phyloP scores from a whole-genome alignment of 2,329 filamentous ascomycete genomes.

The Byssoonygena ceratinophila region DNA sequence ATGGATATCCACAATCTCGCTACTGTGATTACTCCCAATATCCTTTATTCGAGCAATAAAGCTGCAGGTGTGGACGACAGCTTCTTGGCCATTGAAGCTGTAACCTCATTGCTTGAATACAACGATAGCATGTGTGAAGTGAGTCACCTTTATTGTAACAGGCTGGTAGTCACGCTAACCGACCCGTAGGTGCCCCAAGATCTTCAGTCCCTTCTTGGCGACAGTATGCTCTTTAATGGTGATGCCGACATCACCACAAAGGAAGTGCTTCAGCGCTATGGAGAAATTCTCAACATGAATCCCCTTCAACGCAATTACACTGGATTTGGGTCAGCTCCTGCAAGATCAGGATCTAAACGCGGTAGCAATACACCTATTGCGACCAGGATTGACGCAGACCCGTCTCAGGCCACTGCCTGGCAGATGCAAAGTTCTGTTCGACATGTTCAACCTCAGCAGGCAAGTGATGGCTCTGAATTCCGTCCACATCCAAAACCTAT shows the following conservation, averaged over 20 bases:
- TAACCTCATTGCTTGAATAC: conserved; percentile 79
- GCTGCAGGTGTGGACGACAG: conserved; percentile 68
- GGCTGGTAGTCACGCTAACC: conserved; percentile 6
- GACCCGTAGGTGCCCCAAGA: conserved; percentile 73
- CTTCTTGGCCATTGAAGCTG: conserved; percentile 85
- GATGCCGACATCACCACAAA: conserved; percentile 87
- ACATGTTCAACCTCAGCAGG: conserved; percentile 45
- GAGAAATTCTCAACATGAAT: conserved; percentile 61
- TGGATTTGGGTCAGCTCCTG: conserved; percentile 47
- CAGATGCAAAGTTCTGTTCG: conserved; percentile 76
- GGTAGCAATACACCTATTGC: conserved; percentile 41
- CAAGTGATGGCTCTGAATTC: conserved; percentile 9
- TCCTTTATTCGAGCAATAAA: conserved; percentile 52
- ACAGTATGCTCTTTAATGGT: conserved; percentile 69
- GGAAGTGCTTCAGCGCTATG: conserved; percentile 89
- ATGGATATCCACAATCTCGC: conserved; percentile 98
- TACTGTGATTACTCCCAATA: conserved; percentile 94
- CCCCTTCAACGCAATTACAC: conserved; percentile 45
- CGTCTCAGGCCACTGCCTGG: conserved; percentile 57
- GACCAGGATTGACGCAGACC: conserved; percentile 73
- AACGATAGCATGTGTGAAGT: conserved; percentile 98
- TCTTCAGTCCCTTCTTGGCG: conserved; percentile 72
- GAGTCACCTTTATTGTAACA: background rate
- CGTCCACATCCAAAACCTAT: conserved; percentile 14
- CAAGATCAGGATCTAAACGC: conserved; percentile 32